phyloP scores from a whole-genome alignment of 257 asterid genomes.

The Salvia hispanica region DNA sequence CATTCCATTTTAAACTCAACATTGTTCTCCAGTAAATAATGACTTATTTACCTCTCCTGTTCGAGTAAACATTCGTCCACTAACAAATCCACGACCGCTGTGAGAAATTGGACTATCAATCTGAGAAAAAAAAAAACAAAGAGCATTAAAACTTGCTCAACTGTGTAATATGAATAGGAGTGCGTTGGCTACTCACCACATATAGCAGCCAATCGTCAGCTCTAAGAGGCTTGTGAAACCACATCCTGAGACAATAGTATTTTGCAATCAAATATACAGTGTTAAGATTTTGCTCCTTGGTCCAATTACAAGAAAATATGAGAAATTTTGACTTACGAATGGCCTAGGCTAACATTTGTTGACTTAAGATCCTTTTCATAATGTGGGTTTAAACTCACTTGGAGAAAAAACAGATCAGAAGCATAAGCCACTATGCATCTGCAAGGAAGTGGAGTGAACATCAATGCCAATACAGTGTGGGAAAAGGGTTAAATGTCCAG shows the following conservation, averaged over 20 bases:
- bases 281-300: too few species aligned
- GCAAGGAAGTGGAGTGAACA: slow-evolving; percentile 32
- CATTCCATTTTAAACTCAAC: not conserved
- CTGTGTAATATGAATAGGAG: slow-evolving; percentile 8
- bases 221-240: slow-evolving; percentile 88
- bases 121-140: slow-evolving; percentile 39
- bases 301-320: not conserved
- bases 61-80: slow-evolving; percentile 76
- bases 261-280: not conserved
- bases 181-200: slow-evolving; percentile 60
- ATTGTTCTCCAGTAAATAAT: not conserved
- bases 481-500: not conserved
- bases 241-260: slow-evolving; percentile 65
- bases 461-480: slow-evolving; percentile 18
- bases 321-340: slow-evolving; percentile 63
- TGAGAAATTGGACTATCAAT: slow-evolving; percentile 71
- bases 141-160: slow-evolving; percentile 5
- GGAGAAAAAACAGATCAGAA: slow-evolving; percentile 78
- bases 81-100: slow-evolving; percentile 81
- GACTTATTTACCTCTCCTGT: slow-evolving; percentile 71
- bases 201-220: slow-evolving; percentile 96
- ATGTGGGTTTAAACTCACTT: slow-evolving; percentile 83
- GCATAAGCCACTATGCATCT: slow-evolving; percentile 94
- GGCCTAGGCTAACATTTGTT: slow-evolving; percentile 77
- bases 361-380: slow-evolving; percentile 69